Percentiles rank a stretch among this genome's conserved stretches.
Conservation (phyloP, 257 asterid genomes). For the Nicotiana attenuata region DNA sequence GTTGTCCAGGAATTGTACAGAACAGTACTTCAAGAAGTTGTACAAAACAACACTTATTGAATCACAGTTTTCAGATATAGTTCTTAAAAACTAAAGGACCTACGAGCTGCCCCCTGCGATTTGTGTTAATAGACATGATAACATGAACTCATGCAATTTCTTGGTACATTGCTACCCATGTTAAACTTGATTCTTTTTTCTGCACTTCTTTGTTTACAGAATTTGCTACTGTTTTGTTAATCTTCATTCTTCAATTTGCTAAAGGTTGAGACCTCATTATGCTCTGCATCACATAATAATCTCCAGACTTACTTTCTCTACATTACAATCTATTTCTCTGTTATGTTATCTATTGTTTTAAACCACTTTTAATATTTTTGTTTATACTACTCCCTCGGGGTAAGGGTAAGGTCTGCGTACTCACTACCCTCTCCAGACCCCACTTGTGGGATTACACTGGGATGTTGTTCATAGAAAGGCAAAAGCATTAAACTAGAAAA, state of each 20-base stretch:
- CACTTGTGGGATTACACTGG: no score
- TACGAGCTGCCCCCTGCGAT: background rate
- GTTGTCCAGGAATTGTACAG: slow-evolving; percentile 4
- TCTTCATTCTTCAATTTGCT: background rate
- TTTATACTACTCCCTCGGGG: no score
- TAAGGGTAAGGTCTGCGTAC: no score
- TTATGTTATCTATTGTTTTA: background rate
- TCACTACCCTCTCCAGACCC: no score
- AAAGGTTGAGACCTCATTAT: background rate
- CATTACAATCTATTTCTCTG: background rate
- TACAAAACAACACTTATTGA: background rate
- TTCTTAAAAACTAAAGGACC: background rate
- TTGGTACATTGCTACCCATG: background rate
- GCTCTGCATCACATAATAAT: background rate
- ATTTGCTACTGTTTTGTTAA: background rate
- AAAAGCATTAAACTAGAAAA: no score
- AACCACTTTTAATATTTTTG: no score
- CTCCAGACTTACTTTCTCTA: background rate
- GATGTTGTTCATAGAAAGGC: background rate
- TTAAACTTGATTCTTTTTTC: background rate
- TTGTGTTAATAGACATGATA: background rate
- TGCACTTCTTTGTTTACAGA: background rate
- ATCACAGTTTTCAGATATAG: background rate
- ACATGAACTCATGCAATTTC: slow-evolving; percentile 7
- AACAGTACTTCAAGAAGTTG: background rate